Evolutionary conservation across 345 rosid genomes (phyloP).

Genomic region (Boechera retrofracta): DNA sequence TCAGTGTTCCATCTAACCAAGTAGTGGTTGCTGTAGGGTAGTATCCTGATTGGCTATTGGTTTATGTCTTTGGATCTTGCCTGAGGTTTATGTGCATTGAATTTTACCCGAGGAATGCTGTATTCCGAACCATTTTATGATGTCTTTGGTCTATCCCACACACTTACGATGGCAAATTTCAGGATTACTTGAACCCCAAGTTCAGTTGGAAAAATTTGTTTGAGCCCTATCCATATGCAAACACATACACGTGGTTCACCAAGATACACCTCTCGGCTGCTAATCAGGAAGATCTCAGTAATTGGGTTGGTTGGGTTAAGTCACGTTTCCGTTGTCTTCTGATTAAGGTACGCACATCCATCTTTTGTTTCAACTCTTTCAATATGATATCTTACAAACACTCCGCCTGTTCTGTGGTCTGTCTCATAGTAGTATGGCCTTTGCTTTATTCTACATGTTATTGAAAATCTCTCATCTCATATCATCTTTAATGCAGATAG

Average conservation of each 20-base stretch:
- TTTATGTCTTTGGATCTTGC: neutral
- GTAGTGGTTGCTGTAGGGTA: neutral
- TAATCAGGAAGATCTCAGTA: conserved; percentile 52
- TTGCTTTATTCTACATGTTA: neutral
- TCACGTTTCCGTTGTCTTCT: conserved; percentile 63
- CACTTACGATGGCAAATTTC: neutral
- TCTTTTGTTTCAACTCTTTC: neutral
- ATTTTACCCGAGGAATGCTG: neutral
- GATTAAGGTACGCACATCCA: conserved; percentile 49
- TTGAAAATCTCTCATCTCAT: neutral
- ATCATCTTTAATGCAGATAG: conserved; percentile 50
- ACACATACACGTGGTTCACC: conserved; percentile 53
- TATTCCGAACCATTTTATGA: neutral
- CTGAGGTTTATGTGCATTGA: conserved; percentile 2
- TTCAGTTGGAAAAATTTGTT: conserved; percentile 54
- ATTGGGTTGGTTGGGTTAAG: conserved; percentile 74
- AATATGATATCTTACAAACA: neutral
- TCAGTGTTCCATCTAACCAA: conserved; percentile 16
- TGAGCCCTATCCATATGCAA: conserved; percentile 58
- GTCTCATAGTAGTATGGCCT: neutral
- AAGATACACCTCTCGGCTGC: conserved; percentile 58
- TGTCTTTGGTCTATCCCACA: neutral
- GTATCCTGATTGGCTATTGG: neutral
- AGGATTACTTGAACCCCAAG: conserved; percentile 52
- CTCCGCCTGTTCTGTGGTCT: neutral